Conservation (phyloP, 768 basidiomycete species). For the Fistulinella prunicolor region DNA sequence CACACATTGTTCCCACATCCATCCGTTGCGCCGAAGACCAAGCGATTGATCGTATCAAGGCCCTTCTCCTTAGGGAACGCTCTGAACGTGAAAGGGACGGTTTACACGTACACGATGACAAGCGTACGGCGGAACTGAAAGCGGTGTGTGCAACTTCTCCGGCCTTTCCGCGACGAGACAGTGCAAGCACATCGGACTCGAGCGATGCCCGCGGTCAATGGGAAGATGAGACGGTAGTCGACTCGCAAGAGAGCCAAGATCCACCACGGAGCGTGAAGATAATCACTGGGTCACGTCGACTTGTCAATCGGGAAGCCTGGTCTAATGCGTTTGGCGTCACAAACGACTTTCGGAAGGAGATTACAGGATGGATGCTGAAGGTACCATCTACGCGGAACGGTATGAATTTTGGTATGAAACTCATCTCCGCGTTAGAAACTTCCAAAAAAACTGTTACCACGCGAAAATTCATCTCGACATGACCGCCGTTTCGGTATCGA, state of each 20-base stretch:
- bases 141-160: neutral
- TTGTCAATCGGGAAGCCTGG: constrained; percentile 12
- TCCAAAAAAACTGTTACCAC: constrained; percentile 1
- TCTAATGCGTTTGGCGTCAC: constrained; percentile 31
- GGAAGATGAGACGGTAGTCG: constrained; percentile 19
- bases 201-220: constrained; percentile 10
- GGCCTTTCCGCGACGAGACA: constrained; percentile 5
- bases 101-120: constrained; percentile 3
- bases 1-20: constrained; percentile 25
- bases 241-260: constrained; percentile 21
- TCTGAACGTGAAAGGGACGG: constrained; percentile 38
- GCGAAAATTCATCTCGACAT: neutral
- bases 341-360: constrained; percentile 30
- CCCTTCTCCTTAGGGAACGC: constrained; percentile 43
- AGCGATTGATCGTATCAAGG: constrained; percentile 43
- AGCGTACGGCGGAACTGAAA: constrained; percentile 6
- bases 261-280: neutral
- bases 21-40: constrained; percentile 35
- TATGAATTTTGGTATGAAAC: neutral
- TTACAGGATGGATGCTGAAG: constrained; percentile 47
- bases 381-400: constrained; percentile 23
- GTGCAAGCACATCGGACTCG: constrained; percentile 9
- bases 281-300: neutral
- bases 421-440: constrained; percentile 4
- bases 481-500: constrained; percentile 5